These are phyloP conservation scores for Abelmoschus esculentus DNA, from an alignment of 345 rosid species.

Conservation along the genomic window DNA sequence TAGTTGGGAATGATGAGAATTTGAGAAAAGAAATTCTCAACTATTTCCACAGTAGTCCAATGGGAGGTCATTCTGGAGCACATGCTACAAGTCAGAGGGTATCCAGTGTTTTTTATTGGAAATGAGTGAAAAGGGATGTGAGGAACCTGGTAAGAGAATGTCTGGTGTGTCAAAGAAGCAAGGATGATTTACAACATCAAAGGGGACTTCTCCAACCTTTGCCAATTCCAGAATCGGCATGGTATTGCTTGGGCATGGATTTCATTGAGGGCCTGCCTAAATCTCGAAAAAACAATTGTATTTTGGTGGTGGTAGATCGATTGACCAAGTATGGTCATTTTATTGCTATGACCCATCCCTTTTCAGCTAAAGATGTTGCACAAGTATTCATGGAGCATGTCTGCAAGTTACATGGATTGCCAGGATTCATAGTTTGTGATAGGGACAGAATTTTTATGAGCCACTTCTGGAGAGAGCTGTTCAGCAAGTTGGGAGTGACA, in stretches of 20 bases:
- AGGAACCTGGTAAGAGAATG: background rate
- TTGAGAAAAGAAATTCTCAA: too few species aligned
- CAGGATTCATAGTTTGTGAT: background rate
- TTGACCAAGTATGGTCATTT: too few species aligned
- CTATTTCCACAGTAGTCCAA: background rate
- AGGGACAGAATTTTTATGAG: too few species aligned
- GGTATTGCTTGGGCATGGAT: background rate
- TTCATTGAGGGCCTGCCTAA: background rate
- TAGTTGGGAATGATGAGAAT: background rate
- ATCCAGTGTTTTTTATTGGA: background rate
- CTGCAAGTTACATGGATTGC: background rate
- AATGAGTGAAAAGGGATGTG: too few species aligned
- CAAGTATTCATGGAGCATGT: background rate
- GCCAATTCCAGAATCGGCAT: background rate
- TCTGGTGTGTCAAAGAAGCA: background rate
- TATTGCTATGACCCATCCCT: background rate
- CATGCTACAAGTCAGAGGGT: background rate
- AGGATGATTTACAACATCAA: background rate
- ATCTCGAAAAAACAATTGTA: too few species aligned
- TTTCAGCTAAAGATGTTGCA: background rate
- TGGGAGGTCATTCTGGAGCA: background rate
- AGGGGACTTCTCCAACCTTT: fast-evolving
- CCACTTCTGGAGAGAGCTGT: background rate
- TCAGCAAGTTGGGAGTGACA: background rate
- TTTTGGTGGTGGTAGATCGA: background rate